Evolutionary conservation across 257 asterid genomes (phyloP), one percentile per base, ranked within the genome.

Genomic region (Cinchona pubescens): DNA sequence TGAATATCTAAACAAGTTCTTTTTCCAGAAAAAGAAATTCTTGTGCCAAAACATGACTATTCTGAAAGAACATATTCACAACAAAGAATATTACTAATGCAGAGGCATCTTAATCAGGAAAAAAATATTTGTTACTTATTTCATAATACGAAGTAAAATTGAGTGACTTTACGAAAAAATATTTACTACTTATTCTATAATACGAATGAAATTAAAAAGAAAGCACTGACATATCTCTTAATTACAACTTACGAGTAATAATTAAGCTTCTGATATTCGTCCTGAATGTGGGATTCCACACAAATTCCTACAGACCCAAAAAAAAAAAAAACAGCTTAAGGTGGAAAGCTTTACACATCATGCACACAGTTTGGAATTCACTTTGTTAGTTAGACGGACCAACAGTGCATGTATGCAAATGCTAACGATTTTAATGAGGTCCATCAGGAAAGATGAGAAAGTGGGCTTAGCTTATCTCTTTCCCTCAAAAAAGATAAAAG

Each of bases 291-390:
- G 25, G 67, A 62, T 62, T 64, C 7, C 35, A 27, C 29, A 16
- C 27, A n/a, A 18, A 37, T 64, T 64, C 45, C 37, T 35, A 11
- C 1, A 16, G n/a, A 37, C 19, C 13, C 2, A 40, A 66, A 32
- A 3, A 23, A 66, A 2, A 3, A n/a, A 21, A 51, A 0, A 68
- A 45, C 32, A 6, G 56, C 56, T 42, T 67, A 38, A 25, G 72
- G 42, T 49, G 67, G n/a, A 45, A 7, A 68, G 9, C 59, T 27
- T 45, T 68, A 67, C 72, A 43, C 38, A 16, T 67, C 59, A 67
- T 27, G 18, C 1, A 25, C 7, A 1, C 12, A 45, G 40, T 16
- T 65, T n/a, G n/a, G n/a, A n/a, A n/a, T n/a, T n/a, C n/a, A n/a
- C n/a, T n/a, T n/a, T n/a, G n/a, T n/a, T n/a, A n/a, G n/a, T n/a